Evolutionary conservation across 208 protist genomes (phyloP), one percentile per base, ranked within the genome.

Genomic region (Trichomonas vaginalis): DNA sequence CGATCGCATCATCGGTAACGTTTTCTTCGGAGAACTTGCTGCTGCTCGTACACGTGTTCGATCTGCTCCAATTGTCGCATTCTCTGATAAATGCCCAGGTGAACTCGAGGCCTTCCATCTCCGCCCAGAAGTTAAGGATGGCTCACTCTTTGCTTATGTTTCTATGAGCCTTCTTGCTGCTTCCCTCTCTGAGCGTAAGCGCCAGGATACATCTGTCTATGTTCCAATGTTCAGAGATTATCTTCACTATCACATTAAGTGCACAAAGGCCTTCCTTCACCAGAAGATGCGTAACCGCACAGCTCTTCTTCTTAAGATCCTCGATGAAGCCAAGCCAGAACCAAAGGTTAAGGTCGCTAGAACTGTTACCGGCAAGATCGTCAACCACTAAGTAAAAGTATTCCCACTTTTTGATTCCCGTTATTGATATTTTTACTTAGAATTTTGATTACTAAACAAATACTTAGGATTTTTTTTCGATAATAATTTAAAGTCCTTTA

Each of bases 161-260:
- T 39, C 86, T 51, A 92, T 92, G 14, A 40, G 86, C n/a, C 23
- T 92, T 35, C 86, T 48, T 10, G 40, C 23, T 21, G 86, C 86
- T 35, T 45, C 42, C 42, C 45, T 92, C 15, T 92, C 86, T 9
- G 86, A 92, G 12, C 40, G 86, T 3, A 92, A 92, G 45, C 42
- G 27, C 15, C 45, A 56, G 6, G 86, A 92, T 39, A 92, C n/a
- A 23, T 45, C n/a, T 0, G 17, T 51, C 37, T 92, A 92, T 21
- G 17, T 51, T 1, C 86, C 86, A 92, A 48, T 92, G 40, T 95
- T 95, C 92, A 23, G 92, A 51, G 92, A 61, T 17, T 95, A 95
- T 49, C 37, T 95, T 37, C 47, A 61, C 23, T 95, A 95, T 42
- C 92, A 95, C 39, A 95, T 95, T 45, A 95, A 95, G 61, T 95